phyloP scores from a whole-genome alignment of 352 stramenopile species.

The Blastocystis sp. region DNA sequence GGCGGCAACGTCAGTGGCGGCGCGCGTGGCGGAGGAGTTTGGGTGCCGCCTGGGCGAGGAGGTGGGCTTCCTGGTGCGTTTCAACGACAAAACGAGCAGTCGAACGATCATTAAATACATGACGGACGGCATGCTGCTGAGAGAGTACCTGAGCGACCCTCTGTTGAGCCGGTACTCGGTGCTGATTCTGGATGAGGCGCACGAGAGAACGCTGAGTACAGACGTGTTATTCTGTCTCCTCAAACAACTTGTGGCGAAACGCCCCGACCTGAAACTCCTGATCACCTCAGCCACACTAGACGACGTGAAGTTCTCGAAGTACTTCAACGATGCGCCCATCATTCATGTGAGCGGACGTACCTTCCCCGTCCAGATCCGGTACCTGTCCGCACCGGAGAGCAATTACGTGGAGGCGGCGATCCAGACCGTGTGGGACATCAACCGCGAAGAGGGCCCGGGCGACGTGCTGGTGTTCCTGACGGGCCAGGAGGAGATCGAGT shows the following conservation, averaged over 20 bases:
- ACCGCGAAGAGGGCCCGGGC: slow-evolving; percentile 91
- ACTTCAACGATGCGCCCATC: slow-evolving; percentile 88
- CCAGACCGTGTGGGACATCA: slow-evolving; percentile 98
- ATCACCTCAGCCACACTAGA: slow-evolving; percentile 84
- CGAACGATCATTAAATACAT: slow-evolving; percentile 98
- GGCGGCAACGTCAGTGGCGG: slow-evolving; percentile 91
- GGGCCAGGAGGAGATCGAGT: slow-evolving; percentile 78
- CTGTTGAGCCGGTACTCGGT: slow-evolving; percentile 85
- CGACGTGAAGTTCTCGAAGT: slow-evolving; percentile 78
- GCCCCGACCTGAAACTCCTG: slow-evolving; percentile 84
- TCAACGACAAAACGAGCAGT: slow-evolving; percentile 86
- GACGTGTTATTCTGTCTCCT: slow-evolving; percentile 93
- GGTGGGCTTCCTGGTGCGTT: slow-evolving; percentile 87
- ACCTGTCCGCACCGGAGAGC: slow-evolving; percentile 94
- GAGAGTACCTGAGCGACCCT: slow-evolving; percentile 94
- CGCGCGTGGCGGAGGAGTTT: slow-evolving; percentile 93
- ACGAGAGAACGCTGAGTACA: slow-evolving; percentile 94
- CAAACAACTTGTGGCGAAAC: slow-evolving; percentile 75
- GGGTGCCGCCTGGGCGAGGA: slow-evolving; percentile 86
- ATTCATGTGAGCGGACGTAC: slow-evolving; percentile 96
- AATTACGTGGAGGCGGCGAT: slow-evolving; percentile 96
- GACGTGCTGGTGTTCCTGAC: slow-evolving; percentile 98
- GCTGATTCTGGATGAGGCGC: slow-evolving; percentile 92
- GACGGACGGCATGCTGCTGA: slow-evolving; percentile 98
- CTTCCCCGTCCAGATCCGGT: slow-evolving; percentile 93